These are phyloP conservation scores for Wallemia ichthyophaga DNA, from an alignment of 1,284 basidiomycete genomes.

Conservation along the genomic window DNA sequence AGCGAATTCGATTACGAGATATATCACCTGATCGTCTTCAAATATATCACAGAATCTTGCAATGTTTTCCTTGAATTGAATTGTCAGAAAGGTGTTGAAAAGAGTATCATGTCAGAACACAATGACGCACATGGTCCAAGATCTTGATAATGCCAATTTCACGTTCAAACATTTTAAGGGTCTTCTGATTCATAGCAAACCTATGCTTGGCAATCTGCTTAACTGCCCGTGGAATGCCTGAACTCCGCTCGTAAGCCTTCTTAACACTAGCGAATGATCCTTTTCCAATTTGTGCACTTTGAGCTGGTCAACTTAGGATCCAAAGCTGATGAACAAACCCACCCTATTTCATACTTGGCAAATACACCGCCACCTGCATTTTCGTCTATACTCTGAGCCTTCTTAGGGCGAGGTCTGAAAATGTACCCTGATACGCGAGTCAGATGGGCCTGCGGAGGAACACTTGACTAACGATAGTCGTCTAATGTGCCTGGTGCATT, in stretches of 20 bases:
- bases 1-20: constrained; percentile 37
- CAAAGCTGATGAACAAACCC: background rate
- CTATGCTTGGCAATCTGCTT: constrained; percentile 33
- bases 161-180: constrained; percentile 26
- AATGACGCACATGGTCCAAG: constrained; percentile 29
- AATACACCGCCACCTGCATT: background rate
- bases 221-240: constrained; percentile 34
- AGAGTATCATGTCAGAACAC: background rate
- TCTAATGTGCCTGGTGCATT: constrained; percentile 22
- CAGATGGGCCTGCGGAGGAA: constrained; percentile 7
- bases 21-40: constrained; percentile 33
- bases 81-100: background rate
- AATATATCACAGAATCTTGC: constrained; percentile 52
- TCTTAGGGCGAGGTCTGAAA: background rate
- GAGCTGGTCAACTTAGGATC: background rate
- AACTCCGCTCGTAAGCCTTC: constrained; percentile 29
- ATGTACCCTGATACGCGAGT: background rate
- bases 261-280: constrained; percentile 52
- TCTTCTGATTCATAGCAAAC: constrained; percentile 18
- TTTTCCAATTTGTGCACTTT: constrained; percentile 24
- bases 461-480: constrained; percentile 24
- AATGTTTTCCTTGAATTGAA: constrained; percentile 28
- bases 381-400: background rate
- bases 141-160: constrained; percentile 50
- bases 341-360: background rate